phyloP scores from a whole-genome alignment of 2,329 filamentous ascomycete genomes.

The Cyanodermella asteris region DNA sequence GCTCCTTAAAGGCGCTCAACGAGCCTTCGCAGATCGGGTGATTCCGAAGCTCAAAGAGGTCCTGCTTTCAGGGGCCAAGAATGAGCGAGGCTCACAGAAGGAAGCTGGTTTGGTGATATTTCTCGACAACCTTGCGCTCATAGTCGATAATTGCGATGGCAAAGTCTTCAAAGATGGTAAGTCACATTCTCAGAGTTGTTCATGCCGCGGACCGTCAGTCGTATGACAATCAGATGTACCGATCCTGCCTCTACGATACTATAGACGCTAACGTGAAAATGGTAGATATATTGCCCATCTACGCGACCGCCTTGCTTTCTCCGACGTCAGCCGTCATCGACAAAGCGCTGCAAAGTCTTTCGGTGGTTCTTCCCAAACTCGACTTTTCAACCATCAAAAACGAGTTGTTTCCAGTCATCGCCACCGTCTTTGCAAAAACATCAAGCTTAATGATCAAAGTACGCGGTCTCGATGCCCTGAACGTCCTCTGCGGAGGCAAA shows the following conservation, averaged over 20 bases:
- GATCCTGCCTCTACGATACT: conserved; percentile 3
- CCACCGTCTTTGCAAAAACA: conserved; percentile 75
- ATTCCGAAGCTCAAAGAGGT: conserved; percentile 68
- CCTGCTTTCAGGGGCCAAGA: conserved; percentile 40
- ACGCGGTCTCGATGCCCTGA: conserved; percentile 71
- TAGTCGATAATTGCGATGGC: conserved; percentile 62
- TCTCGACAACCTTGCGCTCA: conserved; percentile 56
- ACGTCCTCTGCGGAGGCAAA: conserved; percentile 68
- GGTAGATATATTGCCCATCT: conserved; percentile 66
- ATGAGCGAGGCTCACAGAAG: conserved; percentile 58
- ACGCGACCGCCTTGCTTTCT: conserved; percentile 66
- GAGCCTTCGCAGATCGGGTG: conserved; percentile 65
- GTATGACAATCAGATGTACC: too few relatives aligned
- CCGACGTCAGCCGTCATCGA: conserved; percentile 78
- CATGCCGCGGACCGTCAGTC: neutral
- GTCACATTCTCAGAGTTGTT: conserved; percentile 11
- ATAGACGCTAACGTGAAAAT: conserved; percentile 8
- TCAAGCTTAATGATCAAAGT: conserved; percentile 90
- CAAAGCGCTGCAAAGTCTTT: conserved; percentile 56
- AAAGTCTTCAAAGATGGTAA: conserved; percentile 86
- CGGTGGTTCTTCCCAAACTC: conserved; percentile 61
- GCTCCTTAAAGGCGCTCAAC: conserved; percentile 52
- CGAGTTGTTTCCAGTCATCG: conserved; percentile 83
- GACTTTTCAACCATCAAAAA: conserved; percentile 97
- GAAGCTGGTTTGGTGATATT: conserved; percentile 85